These are phyloP conservation scores for Urochloa ruziziensis DNA, from an alignment of 176 grass and related monocot species.

Conservation along the genomic window DNA sequence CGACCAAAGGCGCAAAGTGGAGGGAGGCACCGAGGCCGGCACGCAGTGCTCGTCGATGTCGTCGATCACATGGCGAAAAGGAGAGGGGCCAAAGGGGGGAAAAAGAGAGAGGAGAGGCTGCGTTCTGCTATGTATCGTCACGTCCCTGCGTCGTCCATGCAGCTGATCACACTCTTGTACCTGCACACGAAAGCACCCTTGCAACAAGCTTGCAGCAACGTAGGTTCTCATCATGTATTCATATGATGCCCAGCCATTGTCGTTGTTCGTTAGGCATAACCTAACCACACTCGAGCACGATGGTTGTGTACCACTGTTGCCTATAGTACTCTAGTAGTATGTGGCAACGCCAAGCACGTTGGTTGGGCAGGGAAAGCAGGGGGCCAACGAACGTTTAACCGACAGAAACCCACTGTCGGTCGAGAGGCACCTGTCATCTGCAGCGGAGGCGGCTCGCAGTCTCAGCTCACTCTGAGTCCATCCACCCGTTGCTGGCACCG, in stretches of 20 bases:
- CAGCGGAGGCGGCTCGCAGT: too few species aligned
- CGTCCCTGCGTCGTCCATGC: neutral
- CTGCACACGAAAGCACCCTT: neutral
- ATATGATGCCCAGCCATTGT: neutral
- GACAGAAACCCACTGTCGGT: slow-evolving; percentile 18
- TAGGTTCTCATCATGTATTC: too few species aligned
- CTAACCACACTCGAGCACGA: neutral
- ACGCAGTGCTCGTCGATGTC: neutral
- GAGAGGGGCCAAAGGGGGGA: neutral
- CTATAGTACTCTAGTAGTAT: too few species aligned
- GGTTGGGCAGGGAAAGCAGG: neutral
- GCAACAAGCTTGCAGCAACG: too few species aligned
- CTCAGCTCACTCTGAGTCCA: too few species aligned
- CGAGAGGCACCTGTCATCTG: neutral
- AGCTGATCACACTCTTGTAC: neutral
- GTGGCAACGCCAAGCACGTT: neutral
- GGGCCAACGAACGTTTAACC: neutral
- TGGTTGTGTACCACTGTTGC: neutral
- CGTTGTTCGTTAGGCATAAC: too few species aligned
- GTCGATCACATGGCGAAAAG: neutral
- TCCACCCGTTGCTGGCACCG: too few species aligned
- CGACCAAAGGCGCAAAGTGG: neutral
- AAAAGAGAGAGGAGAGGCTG: neutral
- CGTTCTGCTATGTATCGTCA: too few species aligned
- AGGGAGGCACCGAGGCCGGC: neutral